Percentiles rank a stretch among this genome's conserved stretches.
These are phyloP conservation scores for Tubosaeta sp. DNA, from an alignment of 768 basidiomycete species.

Conservation along the genomic window DNA sequence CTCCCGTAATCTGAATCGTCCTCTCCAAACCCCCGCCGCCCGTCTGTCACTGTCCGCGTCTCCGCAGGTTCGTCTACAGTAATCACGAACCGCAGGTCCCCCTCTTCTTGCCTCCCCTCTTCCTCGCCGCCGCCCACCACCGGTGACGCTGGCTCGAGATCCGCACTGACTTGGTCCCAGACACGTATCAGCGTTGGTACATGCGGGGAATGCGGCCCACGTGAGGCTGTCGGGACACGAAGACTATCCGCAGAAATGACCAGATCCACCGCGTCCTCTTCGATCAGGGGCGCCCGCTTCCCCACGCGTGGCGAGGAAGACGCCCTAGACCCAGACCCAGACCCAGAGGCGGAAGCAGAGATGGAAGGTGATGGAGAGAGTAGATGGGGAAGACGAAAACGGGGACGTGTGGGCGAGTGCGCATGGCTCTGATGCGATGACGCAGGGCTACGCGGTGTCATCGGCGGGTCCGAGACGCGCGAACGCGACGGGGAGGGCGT, in stretches of 20 bases:
- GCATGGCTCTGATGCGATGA: slow-evolving; percentile 9
- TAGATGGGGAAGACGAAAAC: slow-evolving; percentile 11
- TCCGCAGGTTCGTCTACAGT: neutral
- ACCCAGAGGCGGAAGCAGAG: neutral
- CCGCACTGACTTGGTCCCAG: slow-evolving; percentile 18
- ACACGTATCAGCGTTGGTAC: slow-evolving; percentile 22
- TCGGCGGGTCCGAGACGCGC: slow-evolving; percentile 8
- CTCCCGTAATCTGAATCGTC: neutral
- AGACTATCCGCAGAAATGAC: slow-evolving; percentile 44
- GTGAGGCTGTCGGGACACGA: slow-evolving; percentile 15
- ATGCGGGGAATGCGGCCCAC: slow-evolving; percentile 14
- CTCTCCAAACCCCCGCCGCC: neutral
- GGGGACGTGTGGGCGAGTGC: slow-evolving; percentile 6
- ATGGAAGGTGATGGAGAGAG: neutral
- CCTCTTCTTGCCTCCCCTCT: no score
- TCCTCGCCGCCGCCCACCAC: neutral
- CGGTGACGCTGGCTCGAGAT: neutral
- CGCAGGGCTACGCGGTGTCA: slow-evolving; percentile 3
- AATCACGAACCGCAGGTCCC: slow-evolving; percentile 4
- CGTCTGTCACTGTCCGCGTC: neutral
- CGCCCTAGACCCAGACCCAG: neutral
- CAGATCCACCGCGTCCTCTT: slow-evolving; percentile 82
- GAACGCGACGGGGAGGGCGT: slow-evolving; percentile 11
- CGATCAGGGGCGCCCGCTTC: slow-evolving; percentile 17
- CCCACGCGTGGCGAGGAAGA: neutral